Conservation (phyloP, 2,329 filamentous ascomycete genomes). For the Xylaria sp. region DNA sequence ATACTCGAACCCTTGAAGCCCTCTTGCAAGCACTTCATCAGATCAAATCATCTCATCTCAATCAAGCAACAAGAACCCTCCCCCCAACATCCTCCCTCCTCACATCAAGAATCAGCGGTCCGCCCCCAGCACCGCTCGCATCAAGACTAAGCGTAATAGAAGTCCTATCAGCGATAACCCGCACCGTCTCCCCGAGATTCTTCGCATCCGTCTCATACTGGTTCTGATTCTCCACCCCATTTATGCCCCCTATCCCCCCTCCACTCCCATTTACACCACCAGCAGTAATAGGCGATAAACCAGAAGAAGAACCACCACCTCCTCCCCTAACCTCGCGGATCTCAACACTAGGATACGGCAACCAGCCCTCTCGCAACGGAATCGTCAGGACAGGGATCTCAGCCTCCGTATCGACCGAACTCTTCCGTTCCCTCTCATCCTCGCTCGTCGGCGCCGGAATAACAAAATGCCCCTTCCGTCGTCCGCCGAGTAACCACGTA, state of each 20-base stretch:
- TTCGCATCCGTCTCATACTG: constrained; percentile 80
- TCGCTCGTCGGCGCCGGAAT: constrained; percentile 50
- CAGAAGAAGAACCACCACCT: constrained; percentile 17
- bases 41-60: no score
- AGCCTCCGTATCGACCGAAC: constrained; percentile 56
- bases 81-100: constrained; percentile 47
- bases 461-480: constrained; percentile 77
- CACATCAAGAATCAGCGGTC: constrained; percentile 70
- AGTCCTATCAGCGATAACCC: constrained; percentile 73
- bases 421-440: constrained; percentile 37
- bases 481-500: constrained; percentile 84
- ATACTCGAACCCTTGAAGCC: no score
- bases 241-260: neutral
- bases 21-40: no score
- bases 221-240: constrained; percentile 39
- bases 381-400: constrained; percentile 76
- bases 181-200: constrained; percentile 77
- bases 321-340: constrained; percentile 66
- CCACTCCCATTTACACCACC: neutral
- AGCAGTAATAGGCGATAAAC: neutral
- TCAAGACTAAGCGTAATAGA: constrained; percentile 77
- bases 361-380: constrained; percentile 76
- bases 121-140: constrained; percentile 67
- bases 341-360: constrained; percentile 80
- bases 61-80: constrained; percentile 30